Conservation (phyloP, 2,329 filamentous ascomycete genomes). For the Epichloe uncinata region DNA sequence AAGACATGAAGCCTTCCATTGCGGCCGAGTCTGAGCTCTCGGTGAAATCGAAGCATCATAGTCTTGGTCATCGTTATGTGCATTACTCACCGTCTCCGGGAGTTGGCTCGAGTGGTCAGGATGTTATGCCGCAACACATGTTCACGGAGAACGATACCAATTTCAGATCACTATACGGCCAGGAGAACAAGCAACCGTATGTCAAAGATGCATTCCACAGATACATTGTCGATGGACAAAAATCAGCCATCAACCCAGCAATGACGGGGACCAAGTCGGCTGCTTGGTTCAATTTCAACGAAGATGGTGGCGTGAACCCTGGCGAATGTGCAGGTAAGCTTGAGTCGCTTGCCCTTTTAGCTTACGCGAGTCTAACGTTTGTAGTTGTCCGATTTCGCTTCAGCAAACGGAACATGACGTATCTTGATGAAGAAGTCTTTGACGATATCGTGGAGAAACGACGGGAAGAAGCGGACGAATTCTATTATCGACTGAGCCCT, state of each 20-base stretch:
- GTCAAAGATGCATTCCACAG: slow-evolving; percentile 95
- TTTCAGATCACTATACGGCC: slow-evolving; percentile 59
- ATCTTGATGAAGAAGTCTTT: slow-evolving; percentile 84
- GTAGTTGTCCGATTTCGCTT: slow-evolving; percentile 81
- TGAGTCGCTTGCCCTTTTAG: background rate
- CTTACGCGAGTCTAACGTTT: background rate
- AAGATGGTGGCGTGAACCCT: slow-evolving; percentile 73
- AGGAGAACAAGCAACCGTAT: slow-evolving; percentile 66
- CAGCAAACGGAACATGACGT: slow-evolving; percentile 59
- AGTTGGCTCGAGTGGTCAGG: slow-evolving; percentile 61
- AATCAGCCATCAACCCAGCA: slow-evolving; percentile 67
- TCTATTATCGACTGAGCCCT: slow-evolving; percentile 87
- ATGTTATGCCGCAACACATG: slow-evolving; percentile 72
- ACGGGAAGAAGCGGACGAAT: slow-evolving; percentile 85
- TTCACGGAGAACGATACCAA: slow-evolving; percentile 98
- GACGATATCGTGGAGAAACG: slow-evolving; percentile 82
- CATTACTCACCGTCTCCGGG: slow-evolving; percentile 84
- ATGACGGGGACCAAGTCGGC: slow-evolving; percentile 75
- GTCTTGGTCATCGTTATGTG: slow-evolving; percentile 70
- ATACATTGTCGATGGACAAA: slow-evolving; percentile 70
- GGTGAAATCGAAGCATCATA: slow-evolving; percentile 65
- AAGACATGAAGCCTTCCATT: slow-evolving; percentile 70
- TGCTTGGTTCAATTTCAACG: slow-evolving; percentile 86
- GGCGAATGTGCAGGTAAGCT: slow-evolving; percentile 75
- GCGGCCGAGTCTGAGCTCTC: slow-evolving; percentile 50